Percentiles rank a stretch among this genome's conserved stretches.
Conservation (phyloP, 2,329 filamentous ascomycete species). For the Exophiala dermatitidis region DNA sequence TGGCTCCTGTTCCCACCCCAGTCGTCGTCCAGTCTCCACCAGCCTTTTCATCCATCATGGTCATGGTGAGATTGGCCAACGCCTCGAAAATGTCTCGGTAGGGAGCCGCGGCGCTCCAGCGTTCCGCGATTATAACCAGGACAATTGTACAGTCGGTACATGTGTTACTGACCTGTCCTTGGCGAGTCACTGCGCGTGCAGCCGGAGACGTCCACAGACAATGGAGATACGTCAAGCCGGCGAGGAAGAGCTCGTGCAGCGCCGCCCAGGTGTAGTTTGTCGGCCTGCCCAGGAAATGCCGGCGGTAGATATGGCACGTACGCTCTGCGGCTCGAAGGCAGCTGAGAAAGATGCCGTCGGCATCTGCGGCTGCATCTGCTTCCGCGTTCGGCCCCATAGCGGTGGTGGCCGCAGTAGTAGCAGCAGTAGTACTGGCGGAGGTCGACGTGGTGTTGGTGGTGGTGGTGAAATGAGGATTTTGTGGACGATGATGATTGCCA, state of each 20-base stretch:
- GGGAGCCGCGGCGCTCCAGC: constrained; percentile 27
- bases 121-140: constrained; percentile 31
- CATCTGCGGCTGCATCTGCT: no score
- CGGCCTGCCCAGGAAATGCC: constrained; percentile 15
- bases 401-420: no score
- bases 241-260: constrained; percentile 27
- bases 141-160: constrained; percentile 31
- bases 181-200: constrained; percentile 11
- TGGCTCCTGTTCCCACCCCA: no score
- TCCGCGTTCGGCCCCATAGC: no score
- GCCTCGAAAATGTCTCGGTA: constrained; percentile 33
- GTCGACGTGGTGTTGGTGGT: no score
- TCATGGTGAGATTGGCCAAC: constrained; percentile 19
- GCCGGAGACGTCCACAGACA: constrained; percentile 32
- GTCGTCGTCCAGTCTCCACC: no score
- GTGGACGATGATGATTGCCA: neutral
- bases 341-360: constrained; percentile 25
- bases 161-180: constrained; percentile 26
- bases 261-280: constrained; percentile 24
- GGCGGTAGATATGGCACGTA: constrained; percentile 1
- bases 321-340: constrained; percentile 18
- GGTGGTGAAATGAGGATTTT: no score
- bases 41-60: constrained; percentile 1
- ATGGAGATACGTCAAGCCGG: constrained; percentile 30
- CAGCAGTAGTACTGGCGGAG: no score